A percentile compares a stretch with the other conserved stretches of the same genome.
These are phyloP conservation scores for Thelonectria olida DNA, from an alignment of 2,329 filamentous ascomycete species.

Conservation along the genomic window DNA sequence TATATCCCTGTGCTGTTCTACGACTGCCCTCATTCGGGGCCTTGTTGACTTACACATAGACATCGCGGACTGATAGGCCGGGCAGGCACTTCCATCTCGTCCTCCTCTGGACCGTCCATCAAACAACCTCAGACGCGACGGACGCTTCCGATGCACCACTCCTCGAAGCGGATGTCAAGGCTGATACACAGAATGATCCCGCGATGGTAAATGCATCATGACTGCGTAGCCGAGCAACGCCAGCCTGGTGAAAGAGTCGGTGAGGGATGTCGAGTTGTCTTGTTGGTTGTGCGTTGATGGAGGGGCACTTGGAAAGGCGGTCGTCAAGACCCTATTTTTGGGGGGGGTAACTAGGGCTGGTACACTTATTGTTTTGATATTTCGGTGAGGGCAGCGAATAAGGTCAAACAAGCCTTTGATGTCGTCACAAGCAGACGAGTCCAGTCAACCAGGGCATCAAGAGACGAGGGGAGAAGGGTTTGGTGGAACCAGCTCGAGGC, in stretches of 20 bases:
- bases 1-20: slow-evolving; percentile 36
- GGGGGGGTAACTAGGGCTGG: slow-evolving; percentile 31
- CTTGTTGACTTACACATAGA: slow-evolving; percentile 37
- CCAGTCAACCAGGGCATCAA: slow-evolving; percentile 17
- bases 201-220: slow-evolving; percentile 29
- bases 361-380: slow-evolving; percentile 25
- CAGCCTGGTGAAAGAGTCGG: slow-evolving; percentile 37
- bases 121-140: neutral
- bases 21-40: slow-evolving; percentile 29
- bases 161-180: slow-evolving; percentile 1
- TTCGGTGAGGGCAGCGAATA: slow-evolving; percentile 36
- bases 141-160: slow-evolving; percentile 3
- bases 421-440: slow-evolving; percentile 21
- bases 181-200: slow-evolving; percentile 23
- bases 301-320: slow-evolving; percentile 34
- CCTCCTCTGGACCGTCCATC: too few species aligned
- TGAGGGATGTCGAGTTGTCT: slow-evolving; percentile 32
- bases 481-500: slow-evolving; percentile 26
- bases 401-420: slow-evolving; percentile 17
- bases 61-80: slow-evolving; percentile 5
- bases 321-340: slow-evolving; percentile 36
- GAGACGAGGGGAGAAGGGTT: slow-evolving; percentile 24
- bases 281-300: slow-evolving; percentile 25
- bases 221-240: slow-evolving; percentile 35
- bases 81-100: neutral